Base-by-base conservation (phyloP, 192 early-diverging fungal genomes). In the Mycoemilia scoparia region DNA sequence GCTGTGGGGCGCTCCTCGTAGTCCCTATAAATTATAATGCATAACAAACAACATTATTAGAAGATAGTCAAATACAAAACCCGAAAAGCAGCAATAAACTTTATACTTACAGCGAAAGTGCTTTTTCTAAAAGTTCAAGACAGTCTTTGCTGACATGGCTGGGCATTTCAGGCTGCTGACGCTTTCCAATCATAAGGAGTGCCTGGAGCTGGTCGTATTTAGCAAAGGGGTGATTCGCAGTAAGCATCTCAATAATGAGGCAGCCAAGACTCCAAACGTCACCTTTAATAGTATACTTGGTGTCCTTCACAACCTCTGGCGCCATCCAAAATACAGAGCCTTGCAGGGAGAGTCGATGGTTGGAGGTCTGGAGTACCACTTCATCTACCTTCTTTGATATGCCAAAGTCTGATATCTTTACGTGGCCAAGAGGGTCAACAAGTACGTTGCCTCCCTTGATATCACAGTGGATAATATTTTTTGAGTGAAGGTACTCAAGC, bases 301-400 rank as follows among this genome's bases (percentile, higher is more conserved):
- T 85, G 52, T 84, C 79, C 51, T 85, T 82, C 32, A 91, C 82
- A 4, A 96, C 87, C 58, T 96, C 95, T 14, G 91, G 95, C n/a
- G 95, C 91, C 90, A 96, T 96, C 95, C 93, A 97, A 56, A 84
- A 86, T 18, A 96, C 77, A 0, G 87, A 87, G 1, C 95, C 95
- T 64, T 95, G 87, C 38, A 96, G 50, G 27, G 88, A 91, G 38
- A 61, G 83, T 29, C 77, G 54, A 10, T 69, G 64, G 9, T 59
- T 52, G 29, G 51, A 56, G 48, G 34, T 46, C 3, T 45, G 46
- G 13, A 61, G 45, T 19, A 72, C 64, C 24, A 58, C 61, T 31
- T 81, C 74, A 46, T 84, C 81, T 2, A 84, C 76, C 34, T 78
- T 91, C 69, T 98, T 98, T 7, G 91, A 96, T 32, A 96, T 96